Evolutionary conservation across 129 eudicot species (phyloP), one percentile per base, ranked within the genome.

Genomic region (Lonicera japonica): DNA sequence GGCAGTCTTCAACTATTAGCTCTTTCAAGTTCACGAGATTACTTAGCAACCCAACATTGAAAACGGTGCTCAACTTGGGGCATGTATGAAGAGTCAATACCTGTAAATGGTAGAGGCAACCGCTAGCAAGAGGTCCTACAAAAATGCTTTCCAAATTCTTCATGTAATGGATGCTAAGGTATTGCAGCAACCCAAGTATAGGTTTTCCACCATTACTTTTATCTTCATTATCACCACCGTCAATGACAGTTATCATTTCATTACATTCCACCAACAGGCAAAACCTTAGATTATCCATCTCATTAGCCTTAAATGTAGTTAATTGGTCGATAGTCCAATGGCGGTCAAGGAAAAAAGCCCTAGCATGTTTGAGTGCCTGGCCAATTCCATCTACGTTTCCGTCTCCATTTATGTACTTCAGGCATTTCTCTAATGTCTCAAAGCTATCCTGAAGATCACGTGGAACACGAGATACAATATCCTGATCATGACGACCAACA

Each of bases 1-100:
- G 24, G 38, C 79, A 74, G 47, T 74, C 79, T 54, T 74, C 70
- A 57, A 74, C 63, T 6, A 74, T 29, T 52, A 74, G 61, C 54
- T 46, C 54, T 16, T 62, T 61, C 25, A 74, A 56, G 47, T 19
- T 18, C 8, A 12, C 21, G 63, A 74, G 74, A 20, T 23, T 55
- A 18, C 11, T 15, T 1, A 74, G 73, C 60, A 55, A 39, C 40
- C 16, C 69, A 10, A 4, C 10, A 5, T 66, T 61, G 48, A 75
- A 62, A 69, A 75, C 8, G 24, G 40, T 41, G 13, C 17, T 74
- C 54, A 74, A 40, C 60, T 62, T 36, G 38, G 75, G 75, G 56
- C 79, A 75, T 54, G 65, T 25, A 47, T 48, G 65, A 36, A 75
- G 36, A 8, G 54, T 56, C 67, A 75, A 58, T 17, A 61, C 41